Base-by-base conservation (phyloP, 768 basidiomycete species). In the Zangia roseola region DNA sequence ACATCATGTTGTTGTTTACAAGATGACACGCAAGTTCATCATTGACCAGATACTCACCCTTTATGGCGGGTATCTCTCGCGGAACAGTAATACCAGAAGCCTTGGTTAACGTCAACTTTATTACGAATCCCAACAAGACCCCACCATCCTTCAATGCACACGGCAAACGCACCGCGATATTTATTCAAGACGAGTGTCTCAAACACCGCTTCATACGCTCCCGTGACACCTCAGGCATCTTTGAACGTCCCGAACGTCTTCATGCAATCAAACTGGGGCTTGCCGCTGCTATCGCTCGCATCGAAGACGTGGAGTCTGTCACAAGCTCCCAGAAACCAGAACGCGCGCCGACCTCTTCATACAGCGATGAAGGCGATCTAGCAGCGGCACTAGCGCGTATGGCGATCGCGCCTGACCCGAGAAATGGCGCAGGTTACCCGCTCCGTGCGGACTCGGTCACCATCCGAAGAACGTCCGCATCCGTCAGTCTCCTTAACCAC, bases 221-320 rank as follows among this genome's bases (percentile, higher is more conserved):
- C 14, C 76, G 79, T 42, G 86, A 91, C 58, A 73, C 74, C 0
- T 90, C 88, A 2, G 73, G 75, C 38, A 84, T 97, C 45, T 82
- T 94, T n/a, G 95, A 98, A 64, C 78, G 91, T 10, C 94, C 94
- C 0, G 90, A 97, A 63, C 82, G 95, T 20, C 71, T 98, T 23
- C 80, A 86, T 41, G 94, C 94, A 0, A 82, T 97, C 42, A 82
- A 84, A 55, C 60, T 89, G 5, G 95, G 94, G 2, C 74, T 97
- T 8, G 78, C 92, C 3, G 87, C 88, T 7, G 90, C 87, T 0
- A 74, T 91, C 17, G 79, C 92, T 7, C 80, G 86, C 41, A 69
- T 93, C 5, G 86, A 90, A 56, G 74, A 73, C 8, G 36, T 17
- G 0, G 48, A 45, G 8, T 23, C 40, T 4, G 42, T 24, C 5